These are phyloP conservation scores for Elongisporangium senticosum DNA, from an alignment of 352 stramenopile species.

Conservation along the genomic window DNA sequence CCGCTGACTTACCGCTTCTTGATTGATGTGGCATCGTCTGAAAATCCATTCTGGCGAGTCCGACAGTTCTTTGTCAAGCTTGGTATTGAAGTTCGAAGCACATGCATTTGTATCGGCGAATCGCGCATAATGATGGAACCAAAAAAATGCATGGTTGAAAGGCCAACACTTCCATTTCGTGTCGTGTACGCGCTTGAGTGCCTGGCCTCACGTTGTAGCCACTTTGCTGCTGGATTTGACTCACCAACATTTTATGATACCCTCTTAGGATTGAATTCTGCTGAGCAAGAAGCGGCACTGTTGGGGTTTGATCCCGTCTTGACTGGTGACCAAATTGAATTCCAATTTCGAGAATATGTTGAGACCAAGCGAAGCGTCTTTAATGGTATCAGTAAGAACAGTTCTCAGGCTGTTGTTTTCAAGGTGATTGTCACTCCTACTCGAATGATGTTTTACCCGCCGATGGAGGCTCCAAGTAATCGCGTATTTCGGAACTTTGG, in stretches of 20 bases:
- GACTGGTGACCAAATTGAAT: constrained; percentile 12
- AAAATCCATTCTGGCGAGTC: constrained; percentile 31
- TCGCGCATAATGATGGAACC: neutral
- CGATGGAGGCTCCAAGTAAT: constrained; percentile 45
- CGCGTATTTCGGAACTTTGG: constrained; percentile 68
- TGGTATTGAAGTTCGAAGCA: constrained; percentile 41
- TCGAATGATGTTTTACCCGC: constrained; percentile 54
- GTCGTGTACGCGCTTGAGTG: constrained; percentile 50
- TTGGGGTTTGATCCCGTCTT: constrained; percentile 26
- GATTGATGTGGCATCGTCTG: neutral
- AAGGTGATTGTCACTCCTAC: constrained; percentile 68
- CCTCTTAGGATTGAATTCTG: constrained; percentile 19
- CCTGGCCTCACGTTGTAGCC: constrained; percentile 35
- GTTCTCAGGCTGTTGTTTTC: constrained; percentile 25
- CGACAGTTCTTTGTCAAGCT: constrained; percentile 43
- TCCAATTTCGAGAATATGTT: constrained; percentile 34
- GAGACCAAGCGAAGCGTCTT: constrained; percentile 24
- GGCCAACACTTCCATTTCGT: constrained; percentile 12
- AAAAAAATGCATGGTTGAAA: constrained; percentile 1
- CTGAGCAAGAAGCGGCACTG: constrained; percentile 41
- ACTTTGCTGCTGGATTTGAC: constrained; percentile 40
- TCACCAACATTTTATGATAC: constrained; percentile 30
- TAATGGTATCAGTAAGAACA: constrained; percentile 9
- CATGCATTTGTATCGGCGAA: constrained; percentile 18
- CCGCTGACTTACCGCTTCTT: constrained; percentile 27